These are phyloP conservation scores for Trametes elegans DNA, from an alignment of 768 basidiomycete genomes.

Conservation along the genomic window DNA sequence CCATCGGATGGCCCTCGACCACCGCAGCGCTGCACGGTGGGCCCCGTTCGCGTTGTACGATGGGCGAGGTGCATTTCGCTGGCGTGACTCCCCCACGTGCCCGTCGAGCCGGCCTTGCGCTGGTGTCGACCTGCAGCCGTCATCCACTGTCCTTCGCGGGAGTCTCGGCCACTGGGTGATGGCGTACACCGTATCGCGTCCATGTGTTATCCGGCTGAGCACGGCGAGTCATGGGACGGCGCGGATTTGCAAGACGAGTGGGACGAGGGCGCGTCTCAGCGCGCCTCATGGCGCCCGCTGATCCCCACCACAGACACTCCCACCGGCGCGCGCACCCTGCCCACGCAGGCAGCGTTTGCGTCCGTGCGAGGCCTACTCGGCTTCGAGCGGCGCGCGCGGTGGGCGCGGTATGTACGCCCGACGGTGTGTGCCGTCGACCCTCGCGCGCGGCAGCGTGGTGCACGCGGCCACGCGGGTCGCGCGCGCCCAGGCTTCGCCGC, in stretches of 20 bases:
- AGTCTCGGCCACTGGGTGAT: not conserved
- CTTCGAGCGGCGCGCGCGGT: too few relatives aligned
- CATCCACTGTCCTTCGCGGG: constrained; percentile 3
- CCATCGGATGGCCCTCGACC: not conserved
- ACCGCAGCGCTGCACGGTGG: not conserved
- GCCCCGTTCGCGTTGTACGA: not conserved
- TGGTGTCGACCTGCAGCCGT: not conserved
- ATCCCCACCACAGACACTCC: not conserved
- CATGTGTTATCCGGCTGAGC: constrained; percentile 1
- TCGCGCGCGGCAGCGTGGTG: too few relatives aligned
- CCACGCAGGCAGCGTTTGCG: constrained; percentile 1
- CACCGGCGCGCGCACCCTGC: constrained; percentile 1
- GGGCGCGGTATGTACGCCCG: too few relatives aligned
- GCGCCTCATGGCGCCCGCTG: constrained; percentile 4
- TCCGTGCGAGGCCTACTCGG: too few relatives aligned
- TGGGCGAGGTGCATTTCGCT: too few relatives aligned
- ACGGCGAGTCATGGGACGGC: not conserved
- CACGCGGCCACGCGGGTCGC: too few relatives aligned
- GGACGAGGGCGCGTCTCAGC: constrained; percentile 1
- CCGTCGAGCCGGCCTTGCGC: constrained; percentile 1
- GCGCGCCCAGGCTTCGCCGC: too few relatives aligned
- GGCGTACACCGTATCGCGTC: not conserved
- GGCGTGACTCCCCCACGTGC: not conserved
- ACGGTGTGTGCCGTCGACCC: too few relatives aligned
- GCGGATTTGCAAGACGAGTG: not conserved